Conservation (phyloP, 2,329 filamentous ascomycete genomes). For the Septoria linicola region DNA sequence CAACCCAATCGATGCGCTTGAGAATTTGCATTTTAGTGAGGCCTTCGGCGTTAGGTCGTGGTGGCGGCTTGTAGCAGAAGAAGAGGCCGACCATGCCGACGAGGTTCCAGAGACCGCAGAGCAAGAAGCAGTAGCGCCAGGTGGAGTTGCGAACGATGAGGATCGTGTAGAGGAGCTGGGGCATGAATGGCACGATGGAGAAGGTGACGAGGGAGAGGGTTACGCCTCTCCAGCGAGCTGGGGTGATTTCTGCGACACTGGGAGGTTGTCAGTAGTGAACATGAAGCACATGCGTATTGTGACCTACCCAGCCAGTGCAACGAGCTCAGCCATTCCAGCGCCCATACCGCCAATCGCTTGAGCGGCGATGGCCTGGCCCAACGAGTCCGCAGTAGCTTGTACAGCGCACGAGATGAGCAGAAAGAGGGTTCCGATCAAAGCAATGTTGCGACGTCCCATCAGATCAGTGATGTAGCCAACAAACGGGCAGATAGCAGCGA, state of each 20-base stretch:
- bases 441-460: constrained; percentile 24
- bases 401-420: constrained; percentile 24
- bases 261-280: not conserved
- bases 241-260: constrained; percentile 30
- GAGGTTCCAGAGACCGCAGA: constrained; percentile 55
- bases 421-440: constrained; percentile 21
- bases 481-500: constrained; percentile 29
- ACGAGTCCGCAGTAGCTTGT: constrained; percentile 21
- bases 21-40: constrained; percentile 45
- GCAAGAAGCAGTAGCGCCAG: constrained; percentile 57
- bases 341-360: constrained; percentile 28
- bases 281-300: not conserved
- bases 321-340: constrained; percentile 27
- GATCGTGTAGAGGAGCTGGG: constrained; percentile 61
- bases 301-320: constrained; percentile 26
- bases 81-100: constrained; percentile 52
- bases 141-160: constrained; percentile 49
- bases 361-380: constrained; percentile 22
- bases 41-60: constrained; percentile 42
- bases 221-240: constrained; percentile 26
- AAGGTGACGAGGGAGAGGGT: constrained; percentile 50
- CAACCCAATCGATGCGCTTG: constrained; percentile 50
- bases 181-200: constrained; percentile 62
- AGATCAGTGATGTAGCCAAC: constrained; percentile 28
- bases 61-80: constrained; percentile 56